phyloP scores from a whole-genome alignment of 2,329 filamentous ascomycete species.

The Fusarium oligoseptatum region DNA sequence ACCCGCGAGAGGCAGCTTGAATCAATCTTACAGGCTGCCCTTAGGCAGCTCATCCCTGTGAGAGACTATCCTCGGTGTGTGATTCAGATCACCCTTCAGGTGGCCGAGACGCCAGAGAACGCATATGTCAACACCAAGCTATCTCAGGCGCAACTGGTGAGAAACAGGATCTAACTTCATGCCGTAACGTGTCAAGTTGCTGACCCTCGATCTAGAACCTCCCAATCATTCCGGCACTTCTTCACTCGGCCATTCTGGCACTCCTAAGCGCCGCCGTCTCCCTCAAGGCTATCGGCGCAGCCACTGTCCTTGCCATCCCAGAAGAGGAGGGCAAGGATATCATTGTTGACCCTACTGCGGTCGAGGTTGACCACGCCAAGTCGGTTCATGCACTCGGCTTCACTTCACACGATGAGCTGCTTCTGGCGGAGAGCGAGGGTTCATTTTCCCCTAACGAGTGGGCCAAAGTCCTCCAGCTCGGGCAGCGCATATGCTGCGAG shows the following conservation, averaged over 20 bases:
- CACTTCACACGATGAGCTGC: constrained; percentile 77
- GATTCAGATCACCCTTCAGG: constrained; percentile 86
- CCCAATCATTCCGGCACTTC: constrained; percentile 81
- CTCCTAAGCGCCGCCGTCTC: constrained; percentile 87
- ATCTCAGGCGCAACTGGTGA: constrained; percentile 71
- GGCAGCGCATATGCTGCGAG: constrained; percentile 73
- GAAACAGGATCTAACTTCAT: constrained; percentile 39
- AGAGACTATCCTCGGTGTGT: constrained; percentile 81
- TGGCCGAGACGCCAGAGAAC: constrained; percentile 77
- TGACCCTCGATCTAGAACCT: constrained; percentile 70
- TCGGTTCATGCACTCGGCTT: constrained; percentile 90
- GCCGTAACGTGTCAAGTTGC: constrained; percentile 11
- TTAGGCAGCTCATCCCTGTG: constrained; percentile 81
- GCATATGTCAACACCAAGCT: constrained; percentile 73
- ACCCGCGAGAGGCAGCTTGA: constrained; percentile 87
- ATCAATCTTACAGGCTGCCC: constrained; percentile 76
- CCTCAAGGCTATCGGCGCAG: constrained; percentile 78
- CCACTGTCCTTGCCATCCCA: constrained; percentile 73
- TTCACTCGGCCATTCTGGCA: constrained; percentile 83
- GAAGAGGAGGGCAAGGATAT: constrained; percentile 58
- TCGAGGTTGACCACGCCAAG: constrained; percentile 71
- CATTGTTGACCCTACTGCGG: constrained; percentile 71
- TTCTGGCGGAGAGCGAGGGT: constrained; percentile 87
- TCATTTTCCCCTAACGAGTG: constrained; percentile 81
- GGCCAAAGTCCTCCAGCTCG: constrained; percentile 76